Percentiles rank a stretch among this genome's conserved stretches.
Conservation (phyloP, 257 asterid genomes). For the Thymus mandschuricus region DNA sequence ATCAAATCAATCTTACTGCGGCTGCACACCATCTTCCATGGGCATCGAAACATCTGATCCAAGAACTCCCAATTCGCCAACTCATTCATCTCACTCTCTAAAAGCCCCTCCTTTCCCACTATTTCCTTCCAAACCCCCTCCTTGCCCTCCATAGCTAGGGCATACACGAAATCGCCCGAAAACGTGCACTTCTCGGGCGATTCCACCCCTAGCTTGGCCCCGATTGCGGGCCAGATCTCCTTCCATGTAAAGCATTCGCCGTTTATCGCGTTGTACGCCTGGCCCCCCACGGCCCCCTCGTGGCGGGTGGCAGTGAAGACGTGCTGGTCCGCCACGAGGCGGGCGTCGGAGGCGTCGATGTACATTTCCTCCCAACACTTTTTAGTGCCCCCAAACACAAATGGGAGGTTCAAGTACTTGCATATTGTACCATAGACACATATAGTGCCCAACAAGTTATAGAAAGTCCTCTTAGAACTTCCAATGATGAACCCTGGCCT, state of each 20-base stretch:
- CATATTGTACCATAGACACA: conserved; percentile 81
- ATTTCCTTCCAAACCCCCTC: conserved; percentile 71
- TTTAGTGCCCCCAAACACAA: conserved; percentile 70
- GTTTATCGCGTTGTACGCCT: conserved; percentile 68
- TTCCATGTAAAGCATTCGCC: conserved; percentile 74
- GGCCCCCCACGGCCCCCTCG: conserved; percentile 33
- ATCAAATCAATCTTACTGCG: conserved; percentile 57
- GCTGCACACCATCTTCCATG: conserved; percentile 63
- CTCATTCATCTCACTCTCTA: conserved; percentile 60
- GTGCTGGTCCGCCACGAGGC: conserved; percentile 86
- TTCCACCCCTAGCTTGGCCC: conserved; percentile 48
- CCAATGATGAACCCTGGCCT: conserved; percentile 84
- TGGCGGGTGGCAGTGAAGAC: conserved; percentile 58
- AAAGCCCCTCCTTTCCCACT: conserved; percentile 54
- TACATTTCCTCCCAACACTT: conserved; percentile 79
- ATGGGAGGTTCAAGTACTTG: conserved; percentile 63
- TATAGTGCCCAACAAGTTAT: conserved; percentile 69
- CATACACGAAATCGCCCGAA: conserved; percentile 39
- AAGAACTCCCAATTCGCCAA: conserved; percentile 75
- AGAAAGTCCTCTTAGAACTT: conserved; percentile 52
- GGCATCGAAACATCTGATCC: conserved; percentile 65
- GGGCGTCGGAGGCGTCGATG: conserved; percentile 76
- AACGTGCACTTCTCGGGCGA: conserved; percentile 32
- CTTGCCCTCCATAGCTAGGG: conserved; percentile 56
- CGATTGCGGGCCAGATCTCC: conserved; percentile 66